Evolutionary conservation across 176 grass and related monocot species (phyloP).

Genomic region (Hordeum marinum): DNA sequence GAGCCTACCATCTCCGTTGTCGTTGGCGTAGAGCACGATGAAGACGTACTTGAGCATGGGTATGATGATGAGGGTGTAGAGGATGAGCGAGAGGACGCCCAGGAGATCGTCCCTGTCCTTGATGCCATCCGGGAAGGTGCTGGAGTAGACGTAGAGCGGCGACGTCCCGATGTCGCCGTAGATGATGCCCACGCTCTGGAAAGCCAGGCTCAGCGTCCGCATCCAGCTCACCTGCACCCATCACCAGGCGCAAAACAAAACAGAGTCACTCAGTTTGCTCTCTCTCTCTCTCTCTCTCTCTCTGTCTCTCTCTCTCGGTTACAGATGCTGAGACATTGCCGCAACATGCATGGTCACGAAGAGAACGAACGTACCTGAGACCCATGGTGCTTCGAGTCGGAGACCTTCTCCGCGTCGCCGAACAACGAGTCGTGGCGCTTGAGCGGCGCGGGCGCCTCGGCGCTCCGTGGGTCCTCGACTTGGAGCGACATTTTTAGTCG

Average conservation of each 20-base stretch:
- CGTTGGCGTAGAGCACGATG: slow-evolving; percentile 13
- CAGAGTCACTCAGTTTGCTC: no score
- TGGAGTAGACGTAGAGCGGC: slow-evolving; percentile 56
- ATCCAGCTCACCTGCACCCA: slow-evolving; percentile 32
- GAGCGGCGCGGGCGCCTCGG: not conserved
- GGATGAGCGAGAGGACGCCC: slow-evolving; percentile 65
- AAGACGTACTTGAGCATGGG: slow-evolving; percentile 73
- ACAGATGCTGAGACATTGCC: no score
- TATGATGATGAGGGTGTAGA: slow-evolving; percentile 57
- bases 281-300: no score
- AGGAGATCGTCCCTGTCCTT: slow-evolving; percentile 39
- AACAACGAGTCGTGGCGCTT: not conserved
- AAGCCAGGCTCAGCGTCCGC: slow-evolving; percentile 38
- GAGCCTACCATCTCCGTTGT: slow-evolving; percentile 58
- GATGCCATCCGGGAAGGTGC: slow-evolving; percentile 62
- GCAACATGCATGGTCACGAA: not conserved
- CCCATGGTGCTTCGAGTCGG: not conserved
- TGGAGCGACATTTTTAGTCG: not conserved
- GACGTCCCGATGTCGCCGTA: slow-evolving; percentile 80
- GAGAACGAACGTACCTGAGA: not conserved
- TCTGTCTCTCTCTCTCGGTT: no score
- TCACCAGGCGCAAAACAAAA: no score
- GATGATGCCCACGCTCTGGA: slow-evolving; percentile 67
- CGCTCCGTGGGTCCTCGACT: not conserved
- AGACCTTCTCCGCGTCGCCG: not conserved